Evolutionary conservation across 2,329 filamentous ascomycete genomes (phyloP).

Genomic region (Nannizzia gypsea): DNA sequence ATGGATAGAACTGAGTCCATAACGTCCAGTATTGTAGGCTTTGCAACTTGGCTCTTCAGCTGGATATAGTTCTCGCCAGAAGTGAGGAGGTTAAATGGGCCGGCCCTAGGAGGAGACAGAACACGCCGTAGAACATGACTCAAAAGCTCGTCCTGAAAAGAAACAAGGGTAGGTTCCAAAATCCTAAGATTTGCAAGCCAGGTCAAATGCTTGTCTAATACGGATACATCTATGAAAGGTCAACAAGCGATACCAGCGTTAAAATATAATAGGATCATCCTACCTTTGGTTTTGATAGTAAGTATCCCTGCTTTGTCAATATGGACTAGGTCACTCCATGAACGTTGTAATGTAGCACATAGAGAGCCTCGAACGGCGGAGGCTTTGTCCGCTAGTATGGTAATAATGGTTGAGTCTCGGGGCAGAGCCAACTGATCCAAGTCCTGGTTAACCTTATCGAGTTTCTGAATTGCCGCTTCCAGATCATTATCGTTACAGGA

Average conservation of each 20-base stretch:
- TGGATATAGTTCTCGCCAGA: slow-evolving; percentile 20
- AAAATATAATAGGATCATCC: background rate
- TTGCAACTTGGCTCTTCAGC: slow-evolving; percentile 19
- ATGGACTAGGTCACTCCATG: slow-evolving; percentile 59
- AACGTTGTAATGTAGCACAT: slow-evolving; percentile 51
- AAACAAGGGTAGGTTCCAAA: slow-evolving; percentile 21
- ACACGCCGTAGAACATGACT: slow-evolving; percentile 25
- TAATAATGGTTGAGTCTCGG: slow-evolving; percentile 27
- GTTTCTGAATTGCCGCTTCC: slow-evolving; percentile 36
- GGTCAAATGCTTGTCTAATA: background rate
- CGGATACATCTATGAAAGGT: background rate
- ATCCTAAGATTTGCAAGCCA: slow-evolving; percentile 24
- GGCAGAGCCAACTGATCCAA: slow-evolving; percentile 23
- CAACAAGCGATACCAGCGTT: background rate
- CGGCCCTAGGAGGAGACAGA: slow-evolving; percentile 19
- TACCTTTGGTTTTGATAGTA: slow-evolving; percentile 42
- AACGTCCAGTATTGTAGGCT: slow-evolving; percentile 25
- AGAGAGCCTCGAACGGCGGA: slow-evolving; percentile 56
- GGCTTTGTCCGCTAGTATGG: slow-evolving; percentile 53
- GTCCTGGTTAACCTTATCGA: slow-evolving; percentile 32
- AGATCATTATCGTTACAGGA: slow-evolving; percentile 36
- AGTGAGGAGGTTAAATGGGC: slow-evolving; percentile 19
- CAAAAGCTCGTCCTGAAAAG: slow-evolving; percentile 25
- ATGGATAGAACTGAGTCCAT: slow-evolving; percentile 35
- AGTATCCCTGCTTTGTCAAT: slow-evolving; percentile 46